Percentiles rank a stretch among this genome's conserved stretches.
Evolutionary conservation across 1,284 basidiomycete species (phyloP).

Genomic region (Cryptococcus floricola): DNA sequence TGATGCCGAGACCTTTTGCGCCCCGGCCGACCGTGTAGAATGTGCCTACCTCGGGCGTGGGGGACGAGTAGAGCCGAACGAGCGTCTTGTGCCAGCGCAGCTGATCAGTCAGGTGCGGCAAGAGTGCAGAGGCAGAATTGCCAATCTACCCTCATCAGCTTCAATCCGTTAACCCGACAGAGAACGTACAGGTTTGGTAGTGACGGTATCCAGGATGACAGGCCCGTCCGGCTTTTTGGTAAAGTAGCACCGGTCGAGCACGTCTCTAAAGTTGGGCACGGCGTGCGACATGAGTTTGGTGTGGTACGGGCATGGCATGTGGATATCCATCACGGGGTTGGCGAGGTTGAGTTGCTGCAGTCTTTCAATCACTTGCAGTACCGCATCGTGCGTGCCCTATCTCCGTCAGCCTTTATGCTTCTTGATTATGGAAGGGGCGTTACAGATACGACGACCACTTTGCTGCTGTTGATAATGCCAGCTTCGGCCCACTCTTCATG

Average conservation of each 20-base stretch:
- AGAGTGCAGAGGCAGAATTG: slow-evolving; percentile 33
- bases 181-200: slow-evolving; percentile 37
- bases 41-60: slow-evolving; percentile 27
- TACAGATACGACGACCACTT: slow-evolving; percentile 45
- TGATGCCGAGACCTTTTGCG: slow-evolving; percentile 46
- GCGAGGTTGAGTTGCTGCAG: slow-evolving; percentile 42
- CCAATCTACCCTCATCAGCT: slow-evolving; percentile 14
- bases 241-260: slow-evolving; percentile 36
- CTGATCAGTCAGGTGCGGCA: slow-evolving; percentile 40
- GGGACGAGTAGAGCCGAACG: slow-evolving; percentile 32
- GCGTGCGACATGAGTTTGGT: slow-evolving; percentile 46
- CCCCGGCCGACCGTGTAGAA: slow-evolving; percentile 46
- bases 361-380: slow-evolving; percentile 41
- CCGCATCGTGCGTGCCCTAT: slow-evolving; percentile 43
- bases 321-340: slow-evolving; percentile 49
- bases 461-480: slow-evolving; percentile 46
- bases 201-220: slow-evolving; percentile 43
- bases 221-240: slow-evolving; percentile 20
- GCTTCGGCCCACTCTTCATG: slow-evolving; percentile 45
- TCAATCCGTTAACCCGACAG: not conserved
- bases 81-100: slow-evolving; percentile 48
- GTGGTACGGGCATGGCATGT: slow-evolving; percentile 46
- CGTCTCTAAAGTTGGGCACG: slow-evolving; percentile 34
- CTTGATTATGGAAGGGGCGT: slow-evolving; percentile 9
- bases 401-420: not conserved